phyloP scores from a whole-genome alignment of 495 filamentous ascomycete genomes.

The Cryomyces minteri region DNA sequence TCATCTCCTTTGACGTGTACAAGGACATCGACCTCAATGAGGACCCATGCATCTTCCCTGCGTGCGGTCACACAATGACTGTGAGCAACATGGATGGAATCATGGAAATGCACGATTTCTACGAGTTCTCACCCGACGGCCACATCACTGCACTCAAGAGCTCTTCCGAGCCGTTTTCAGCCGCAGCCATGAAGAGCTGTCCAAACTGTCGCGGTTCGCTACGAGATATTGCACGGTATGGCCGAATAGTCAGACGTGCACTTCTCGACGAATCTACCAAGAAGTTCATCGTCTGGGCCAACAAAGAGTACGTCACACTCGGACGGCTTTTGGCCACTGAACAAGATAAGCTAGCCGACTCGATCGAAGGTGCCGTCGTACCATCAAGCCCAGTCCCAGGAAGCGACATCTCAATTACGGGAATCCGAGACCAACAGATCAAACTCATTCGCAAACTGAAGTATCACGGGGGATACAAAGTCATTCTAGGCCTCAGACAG shows the following conservation, averaged over 20 bases:
- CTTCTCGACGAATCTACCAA: slow-evolving; percentile 50
- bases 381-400: not conserved
- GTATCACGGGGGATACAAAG: slow-evolving; percentile 20
- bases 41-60: slow-evolving; percentile 41
- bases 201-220: slow-evolving; percentile 45
- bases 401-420: slow-evolving; percentile 7
- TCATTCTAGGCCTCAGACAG: slow-evolving; percentile 21
- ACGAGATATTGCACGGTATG: slow-evolving; percentile 44
- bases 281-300: slow-evolving; percentile 38
- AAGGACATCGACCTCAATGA: slow-evolving; percentile 36
- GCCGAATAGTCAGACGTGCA: slow-evolving; percentile 42
- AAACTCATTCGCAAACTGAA: not conserved
- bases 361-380: not conserved
- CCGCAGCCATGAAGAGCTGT: slow-evolving; percentile 35
- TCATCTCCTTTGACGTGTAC: slow-evolving; percentile 30
- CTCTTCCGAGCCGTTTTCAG: slow-evolving; percentile 31
- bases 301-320: slow-evolving; percentile 30
- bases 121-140: slow-evolving; percentile 29
- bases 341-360: slow-evolving; percentile 15
- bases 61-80: slow-evolving; percentile 49
- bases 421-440: slow-evolving; percentile 1
- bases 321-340: slow-evolving; percentile 20
- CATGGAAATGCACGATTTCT: slow-evolving; percentile 43
- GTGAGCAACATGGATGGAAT: slow-evolving; percentile 42
- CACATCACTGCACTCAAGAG: slow-evolving; percentile 24